A percentile compares a stretch with the other conserved stretches of the same genome.
Conservation (phyloP, 2,329 filamentous ascomycete genomes). For the Iodosphaeria phyllophila region DNA sequence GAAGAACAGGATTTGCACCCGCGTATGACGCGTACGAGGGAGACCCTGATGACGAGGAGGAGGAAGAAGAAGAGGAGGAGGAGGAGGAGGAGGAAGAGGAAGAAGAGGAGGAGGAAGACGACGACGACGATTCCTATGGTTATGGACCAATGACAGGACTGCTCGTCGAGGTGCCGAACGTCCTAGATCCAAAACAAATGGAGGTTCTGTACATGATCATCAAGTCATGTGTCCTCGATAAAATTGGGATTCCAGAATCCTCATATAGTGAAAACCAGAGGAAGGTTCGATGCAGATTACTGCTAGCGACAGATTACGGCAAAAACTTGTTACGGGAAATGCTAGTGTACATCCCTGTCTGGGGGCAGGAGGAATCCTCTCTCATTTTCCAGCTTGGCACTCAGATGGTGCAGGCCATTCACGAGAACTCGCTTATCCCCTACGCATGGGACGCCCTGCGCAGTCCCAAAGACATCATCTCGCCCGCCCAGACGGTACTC, state of each 20-base stretch:
- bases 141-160: conserved; percentile 68
- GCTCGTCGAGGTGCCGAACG: conserved; percentile 84
- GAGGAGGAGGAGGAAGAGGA: conserved; percentile 29
- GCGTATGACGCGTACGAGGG: too few species aligned
- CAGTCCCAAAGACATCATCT: conserved; percentile 91
- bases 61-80: too few species aligned
- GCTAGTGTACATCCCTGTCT: conserved; percentile 89
- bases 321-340: conserved; percentile 79
- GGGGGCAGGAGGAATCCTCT: conserved; percentile 86
- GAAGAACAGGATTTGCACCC: too few species aligned
- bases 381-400: conserved; percentile 94
- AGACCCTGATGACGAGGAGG: too few species aligned
- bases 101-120: conserved; percentile 28
- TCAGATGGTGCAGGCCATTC: conserved; percentile 84
- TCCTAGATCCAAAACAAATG: conserved; percentile 85
- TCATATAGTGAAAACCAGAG: conserved; percentile 65
- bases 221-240: conserved; percentile 82
- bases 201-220: conserved; percentile 95
- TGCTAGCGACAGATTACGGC: conserved; percentile 77
- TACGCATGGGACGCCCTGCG: conserved; percentile 84
- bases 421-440: conserved; percentile 75
- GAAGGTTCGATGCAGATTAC: conserved; percentile 73
- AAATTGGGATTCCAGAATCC: conserved; percentile 50
- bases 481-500: conserved; percentile 82
- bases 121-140: conserved; percentile 60